phyloP scores from a whole-genome alignment of 2,329 filamentous ascomycete genomes.

The Fusarium nisikadoi region DNA sequence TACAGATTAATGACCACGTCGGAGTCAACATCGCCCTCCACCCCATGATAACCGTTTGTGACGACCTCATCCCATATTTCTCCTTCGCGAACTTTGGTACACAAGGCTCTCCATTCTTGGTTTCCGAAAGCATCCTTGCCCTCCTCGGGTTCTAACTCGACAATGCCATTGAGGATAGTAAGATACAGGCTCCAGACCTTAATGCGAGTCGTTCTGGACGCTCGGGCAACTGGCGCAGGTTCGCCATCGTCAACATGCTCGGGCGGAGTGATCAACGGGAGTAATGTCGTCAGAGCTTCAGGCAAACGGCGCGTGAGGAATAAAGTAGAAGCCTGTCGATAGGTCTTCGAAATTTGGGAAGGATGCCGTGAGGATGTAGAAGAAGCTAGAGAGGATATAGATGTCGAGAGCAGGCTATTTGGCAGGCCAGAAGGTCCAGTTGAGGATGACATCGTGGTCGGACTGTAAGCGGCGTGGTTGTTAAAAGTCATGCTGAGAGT shows the following conservation, averaged over 20 bases:
- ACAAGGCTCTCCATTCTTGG: conserved; percentile 84
- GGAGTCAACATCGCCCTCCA: conserved; percentile 90
- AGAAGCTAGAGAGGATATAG: conserved; percentile 75
- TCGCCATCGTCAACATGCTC: conserved; percentile 62
- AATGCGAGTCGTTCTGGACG: conserved; percentile 83
- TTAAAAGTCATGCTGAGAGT: conserved; percentile 55
- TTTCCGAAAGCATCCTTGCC: conserved; percentile 89
- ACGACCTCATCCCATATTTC: conserved; percentile 96
- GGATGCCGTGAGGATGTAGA: conserved; percentile 70
- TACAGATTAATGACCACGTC: conserved; percentile 93
- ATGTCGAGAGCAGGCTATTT: conserved; percentile 68
- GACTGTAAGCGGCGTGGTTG: conserved; percentile 57
- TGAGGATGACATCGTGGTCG: conserved; percentile 52
- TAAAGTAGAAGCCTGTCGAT: conserved; percentile 92
- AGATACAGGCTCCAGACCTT: conserved; percentile 99
- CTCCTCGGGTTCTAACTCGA: conserved; percentile 89
- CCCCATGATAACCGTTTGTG: conserved; percentile 84
- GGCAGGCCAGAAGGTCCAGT: conserved; percentile 54
- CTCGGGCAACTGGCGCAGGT: conserved; percentile 79
- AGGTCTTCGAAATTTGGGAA: conserved; percentile 86
- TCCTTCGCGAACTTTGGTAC: conserved; percentile 86
- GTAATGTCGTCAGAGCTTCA: conserved; percentile 86
- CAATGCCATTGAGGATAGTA: conserved; percentile 88
- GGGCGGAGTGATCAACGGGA: conserved; percentile 78
- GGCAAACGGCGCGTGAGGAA: conserved; percentile 94